A percentile compares a stretch with the other conserved stretches of the same genome.
Conservation (phyloP, 768 basidiomycete species). For the Lanmaoa rubissima region DNA sequence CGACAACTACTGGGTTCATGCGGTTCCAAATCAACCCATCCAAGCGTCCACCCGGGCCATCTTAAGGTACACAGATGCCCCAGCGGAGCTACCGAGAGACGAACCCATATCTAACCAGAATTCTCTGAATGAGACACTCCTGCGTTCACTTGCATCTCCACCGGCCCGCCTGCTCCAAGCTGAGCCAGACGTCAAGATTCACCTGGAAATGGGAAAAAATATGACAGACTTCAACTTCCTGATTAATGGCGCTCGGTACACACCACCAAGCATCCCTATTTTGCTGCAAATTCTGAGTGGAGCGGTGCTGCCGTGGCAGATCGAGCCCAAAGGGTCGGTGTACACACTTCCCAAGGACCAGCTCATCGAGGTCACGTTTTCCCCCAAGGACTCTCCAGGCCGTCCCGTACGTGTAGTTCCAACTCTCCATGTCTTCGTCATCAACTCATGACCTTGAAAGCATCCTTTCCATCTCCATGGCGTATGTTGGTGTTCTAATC, state of each 20-base stretch:
- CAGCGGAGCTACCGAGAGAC: constrained; percentile 6
- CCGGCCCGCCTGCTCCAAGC: constrained; percentile 6
- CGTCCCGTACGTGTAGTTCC: constrained; percentile 29
- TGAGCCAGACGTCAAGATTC: constrained; percentile 20
- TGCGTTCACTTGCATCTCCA: constrained; percentile 14
- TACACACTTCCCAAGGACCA: constrained; percentile 15
- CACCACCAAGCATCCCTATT: constrained; percentile 14
- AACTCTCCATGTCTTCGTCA: neutral
- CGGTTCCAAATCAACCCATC: constrained; percentile 1
- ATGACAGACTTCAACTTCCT: constrained; percentile 10
- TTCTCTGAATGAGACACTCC: constrained; percentile 17
- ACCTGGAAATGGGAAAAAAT: constrained; percentile 15
- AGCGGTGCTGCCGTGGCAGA: neutral
- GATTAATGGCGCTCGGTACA: constrained; percentile 15
- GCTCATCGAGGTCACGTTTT: constrained; percentile 16
- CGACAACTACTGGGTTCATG: constrained; percentile 39
- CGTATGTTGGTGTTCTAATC: constrained; percentile 4
- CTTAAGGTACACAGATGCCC: constrained; percentile 13
- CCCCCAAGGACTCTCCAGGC: constrained; percentile 11
- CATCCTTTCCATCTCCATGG: constrained; percentile 24
- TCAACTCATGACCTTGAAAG: neutral
- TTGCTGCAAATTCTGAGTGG: constrained; percentile 25
- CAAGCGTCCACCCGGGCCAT: constrained; percentile 28
- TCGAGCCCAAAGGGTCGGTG: constrained; percentile 13
- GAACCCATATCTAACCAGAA: neutral